Evolutionary conservation across 768 basidiomycete genomes (phyloP).

Genomic region (Cystoderma amianthinum): DNA sequence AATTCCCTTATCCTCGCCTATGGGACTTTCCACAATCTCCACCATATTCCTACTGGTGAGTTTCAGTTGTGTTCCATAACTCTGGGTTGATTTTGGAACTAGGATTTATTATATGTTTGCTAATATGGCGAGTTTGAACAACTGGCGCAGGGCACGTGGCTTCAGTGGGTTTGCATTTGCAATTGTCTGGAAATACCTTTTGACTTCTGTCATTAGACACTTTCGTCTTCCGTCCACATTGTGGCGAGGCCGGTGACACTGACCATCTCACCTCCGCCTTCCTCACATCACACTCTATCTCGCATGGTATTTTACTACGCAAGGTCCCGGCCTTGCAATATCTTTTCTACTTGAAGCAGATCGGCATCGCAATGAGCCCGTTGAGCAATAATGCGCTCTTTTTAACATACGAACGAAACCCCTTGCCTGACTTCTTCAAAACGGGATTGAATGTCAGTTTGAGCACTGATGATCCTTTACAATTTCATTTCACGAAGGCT

Average conservation of each 20-base stretch:
- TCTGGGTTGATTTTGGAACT: slow-evolving; percentile 5
- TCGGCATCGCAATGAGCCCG: slow-evolving; percentile 98
- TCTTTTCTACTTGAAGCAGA: slow-evolving; percentile 96
- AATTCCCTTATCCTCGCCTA: slow-evolving; percentile 85
- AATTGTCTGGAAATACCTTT: background rate
- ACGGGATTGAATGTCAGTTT: slow-evolving; percentile 92
- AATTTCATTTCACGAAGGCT: slow-evolving; percentile 98
- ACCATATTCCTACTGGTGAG: slow-evolving; percentile 92
- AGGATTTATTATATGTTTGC: slow-evolving; percentile 99
- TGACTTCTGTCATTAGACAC: slow-evolving; percentile 55
- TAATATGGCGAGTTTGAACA: slow-evolving; percentile 92
- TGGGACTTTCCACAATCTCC: slow-evolving; percentile 92
- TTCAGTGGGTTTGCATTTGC: slow-evolving; percentile 63
- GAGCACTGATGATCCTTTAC: slow-evolving; percentile 92
- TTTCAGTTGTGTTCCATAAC: too few relatives aligned
- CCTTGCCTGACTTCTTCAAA: slow-evolving; percentile 95
- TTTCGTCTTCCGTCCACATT: slow-evolving; percentile 94
- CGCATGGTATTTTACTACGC: slow-evolving; percentile 95
- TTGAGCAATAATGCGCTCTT: slow-evolving; percentile 97
- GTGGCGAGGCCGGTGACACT: slow-evolving; percentile 96
- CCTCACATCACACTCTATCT: slow-evolving; percentile 95
- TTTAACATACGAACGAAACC: slow-evolving; percentile 94
- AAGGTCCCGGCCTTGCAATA: slow-evolving; percentile 98
- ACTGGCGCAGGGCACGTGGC: slow-evolving; percentile 81
- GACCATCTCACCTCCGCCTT: slow-evolving; percentile 96